Base-by-base conservation (phyloP, 1,139 yeast species). In the Saccharomycopsis hybrid region DNA sequence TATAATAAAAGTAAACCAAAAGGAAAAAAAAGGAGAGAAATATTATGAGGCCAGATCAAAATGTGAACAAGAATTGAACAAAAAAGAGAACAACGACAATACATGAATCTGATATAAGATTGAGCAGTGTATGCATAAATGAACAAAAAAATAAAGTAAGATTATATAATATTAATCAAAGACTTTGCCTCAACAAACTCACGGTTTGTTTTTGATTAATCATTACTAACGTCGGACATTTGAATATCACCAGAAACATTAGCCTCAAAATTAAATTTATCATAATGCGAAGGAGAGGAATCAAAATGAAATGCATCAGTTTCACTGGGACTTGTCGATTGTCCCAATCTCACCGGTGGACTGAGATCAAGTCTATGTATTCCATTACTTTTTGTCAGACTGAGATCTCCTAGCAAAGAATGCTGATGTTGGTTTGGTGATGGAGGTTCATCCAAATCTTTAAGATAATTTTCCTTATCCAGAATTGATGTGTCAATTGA, bases 221-320 rank as follows among this genome's bases (percentile, higher is more conserved):
- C 39, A 36, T 36, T 36, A 7, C 18, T n/a, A 36, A 36, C 39
- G 18, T 43, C 46, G 27, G 37, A 37, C 54, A 51, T 51, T 30
- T 47, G 48, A 40, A 51, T 38, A 44, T 51, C 54, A 5, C 49
- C 49, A 3, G 53, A 43, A 36, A 51, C 41, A 35, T 45, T 51
- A 18, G 46, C 30, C 27, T 51, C 54, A 30, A 51, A 51, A 42
- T 51, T 51, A 33, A 51, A 51, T 31, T 42, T 47, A 31, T 50
- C 52, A 18, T 18, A 9, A 7, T 24, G 11, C n/a, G 3, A 13
- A 5, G 25, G 31, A 24, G n/a, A n/a, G 4, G 35, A n/a, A 9
- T 36, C 39, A 13, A 36, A 9, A 9, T 36, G 39, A 35, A 25
- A 33, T 13, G 13, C 11, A n/a, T 43, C 40, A 3, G n/a, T n/a